Evolutionary conservation across 2,329 filamentous ascomycete genomes (phyloP).

Genomic region (Xylariaceae sp.): DNA sequence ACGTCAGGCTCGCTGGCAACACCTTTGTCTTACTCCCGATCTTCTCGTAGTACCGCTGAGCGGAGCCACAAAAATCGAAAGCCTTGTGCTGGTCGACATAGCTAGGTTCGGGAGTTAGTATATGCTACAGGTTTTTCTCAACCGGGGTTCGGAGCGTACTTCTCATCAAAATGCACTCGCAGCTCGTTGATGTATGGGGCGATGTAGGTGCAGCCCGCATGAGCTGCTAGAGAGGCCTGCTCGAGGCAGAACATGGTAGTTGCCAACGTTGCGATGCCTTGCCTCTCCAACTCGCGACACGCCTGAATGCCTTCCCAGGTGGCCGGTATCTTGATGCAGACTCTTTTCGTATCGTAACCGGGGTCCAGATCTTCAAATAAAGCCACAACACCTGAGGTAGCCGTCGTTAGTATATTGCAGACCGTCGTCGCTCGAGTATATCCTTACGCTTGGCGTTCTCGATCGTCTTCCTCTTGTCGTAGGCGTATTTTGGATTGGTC

Average conservation of each 20-base stretch:
- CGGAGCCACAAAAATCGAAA: slow-evolving; percentile 52
- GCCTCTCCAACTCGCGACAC: slow-evolving; percentile 54
- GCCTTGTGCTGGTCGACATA: slow-evolving; percentile 53
- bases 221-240: slow-evolving; percentile 60
- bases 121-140: neutral
- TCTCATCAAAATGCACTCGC: slow-evolving; percentile 60
- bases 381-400: slow-evolving; percentile 49
- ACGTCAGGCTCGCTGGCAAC: slow-evolving; percentile 60
- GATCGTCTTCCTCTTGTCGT: slow-evolving; percentile 52
- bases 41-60: slow-evolving; percentile 55
- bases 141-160: slow-evolving; percentile 36
- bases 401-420: slow-evolving; percentile 3
- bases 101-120: slow-evolving; percentile 33
- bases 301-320: slow-evolving; percentile 67
- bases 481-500: slow-evolving; percentile 60
- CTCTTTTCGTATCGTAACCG: slow-evolving; percentile 47
- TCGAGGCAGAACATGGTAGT: slow-evolving; percentile 66
- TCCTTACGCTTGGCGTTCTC: slow-evolving; percentile 53
- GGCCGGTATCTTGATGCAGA: slow-evolving; percentile 66
- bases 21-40: slow-evolving; percentile 51
- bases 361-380: slow-evolving; percentile 50
- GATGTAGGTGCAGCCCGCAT: slow-evolving; percentile 62
- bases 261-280: slow-evolving; percentile 61
- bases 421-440: slow-evolving; percentile 4
- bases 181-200: slow-evolving; percentile 69